Conservation (phyloP, 805 yeast genomes). For the Cyberlindnera nakhonratchasimensis region DNA sequence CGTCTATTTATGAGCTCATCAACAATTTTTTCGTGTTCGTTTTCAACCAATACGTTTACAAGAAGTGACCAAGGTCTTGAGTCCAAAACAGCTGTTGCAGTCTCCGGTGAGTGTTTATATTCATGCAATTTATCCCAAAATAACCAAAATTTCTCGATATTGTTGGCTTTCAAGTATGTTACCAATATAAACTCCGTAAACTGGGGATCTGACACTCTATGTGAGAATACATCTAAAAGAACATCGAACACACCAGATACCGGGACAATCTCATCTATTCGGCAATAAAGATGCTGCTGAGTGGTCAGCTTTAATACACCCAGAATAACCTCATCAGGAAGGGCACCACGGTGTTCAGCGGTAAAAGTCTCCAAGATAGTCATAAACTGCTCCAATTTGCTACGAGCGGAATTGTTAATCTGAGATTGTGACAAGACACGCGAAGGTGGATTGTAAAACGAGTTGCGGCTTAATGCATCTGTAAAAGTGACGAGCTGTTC, state of each 20-base stretch:
- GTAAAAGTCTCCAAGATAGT: slow-evolving; percentile 13
- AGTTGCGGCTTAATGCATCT: slow-evolving; percentile 5
- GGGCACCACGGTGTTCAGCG: slow-evolving; percentile 9
- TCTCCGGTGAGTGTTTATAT: background rate
- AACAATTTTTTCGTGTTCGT: slow-evolving; percentile 18
- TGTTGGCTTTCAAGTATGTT: slow-evolving; percentile 20
- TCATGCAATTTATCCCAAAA: slow-evolving; percentile 19
- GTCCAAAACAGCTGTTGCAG: slow-evolving; percentile 11
- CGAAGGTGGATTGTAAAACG: slow-evolving; percentile 11
- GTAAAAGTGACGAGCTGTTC: slow-evolving; percentile 12
- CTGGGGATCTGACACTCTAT: slow-evolving; percentile 3
- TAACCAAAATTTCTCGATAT: slow-evolving; percentile 15
- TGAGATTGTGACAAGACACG: slow-evolving; percentile 1
- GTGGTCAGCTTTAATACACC: slow-evolving; percentile 20
- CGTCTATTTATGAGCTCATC: slow-evolving; percentile 16
- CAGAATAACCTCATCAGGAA: slow-evolving; percentile 17
- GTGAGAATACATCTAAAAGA: slow-evolving; percentile 14
- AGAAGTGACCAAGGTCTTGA: slow-evolving; percentile 25
- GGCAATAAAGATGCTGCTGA: slow-evolving; percentile 20
- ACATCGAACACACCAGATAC: slow-evolving; percentile 13
- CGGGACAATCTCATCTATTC: slow-evolving; percentile 11
- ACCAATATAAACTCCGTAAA: slow-evolving; percentile 20
- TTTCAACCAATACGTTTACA: slow-evolving; percentile 7
- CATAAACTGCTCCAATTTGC: slow-evolving; percentile 11
- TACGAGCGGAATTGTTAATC: slow-evolving; percentile 2